Evolutionary conservation across 352 stramenopile genomes (phyloP), one percentile per base, ranked within the genome.

Genomic region (Phytopythium delawarense): DNA sequence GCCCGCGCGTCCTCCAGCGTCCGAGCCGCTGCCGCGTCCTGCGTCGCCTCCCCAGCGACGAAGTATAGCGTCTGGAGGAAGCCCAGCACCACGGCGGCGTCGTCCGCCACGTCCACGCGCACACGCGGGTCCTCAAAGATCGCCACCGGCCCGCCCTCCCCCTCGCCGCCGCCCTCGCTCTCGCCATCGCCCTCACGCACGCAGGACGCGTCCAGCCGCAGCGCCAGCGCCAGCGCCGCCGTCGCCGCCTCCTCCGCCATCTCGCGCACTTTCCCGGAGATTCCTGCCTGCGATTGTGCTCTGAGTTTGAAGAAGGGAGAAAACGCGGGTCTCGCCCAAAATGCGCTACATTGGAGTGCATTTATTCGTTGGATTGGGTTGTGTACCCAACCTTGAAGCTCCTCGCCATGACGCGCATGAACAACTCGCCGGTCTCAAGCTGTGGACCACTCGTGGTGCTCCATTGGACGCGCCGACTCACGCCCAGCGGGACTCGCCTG

Each of bases 401-500:
- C 2, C 7, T 45, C 12, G 13, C 16, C 28, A 32, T 32, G 28
- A 32, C 28, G 28, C 28, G 5, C 28, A 32, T 7, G 28, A 3
- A 32, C 12, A 44, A 20, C 37, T 7, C 4, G 28, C 28, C 5
- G 2, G 0, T 32, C 28, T 32, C 28, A 6, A 32, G 28, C 28
- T 4, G 28, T 32, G 35, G 35, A 15, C 9, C 35, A 40, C 35
- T 40, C 35, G 35, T 15, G 8, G 7, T 40, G 9, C 35, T 16
- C 12, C 35, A 40, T 16, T 40, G 35, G 1, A 40, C 8, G 34
- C 7, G 7, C 34, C 5, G 34, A 7, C 28, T 75, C 74, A 89
- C 16, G 71, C 76, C 85, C 85, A 92, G 35, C 61, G 63, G 4
- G 83, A 89, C 58, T 94, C 83, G 25, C 85, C 81, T 20, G 83